Percentiles rank a stretch among this genome's conserved stretches.
Evolutionary conservation across 352 stramenopile species (phyloP).

Genomic region (Blastocystis sp.): DNA sequence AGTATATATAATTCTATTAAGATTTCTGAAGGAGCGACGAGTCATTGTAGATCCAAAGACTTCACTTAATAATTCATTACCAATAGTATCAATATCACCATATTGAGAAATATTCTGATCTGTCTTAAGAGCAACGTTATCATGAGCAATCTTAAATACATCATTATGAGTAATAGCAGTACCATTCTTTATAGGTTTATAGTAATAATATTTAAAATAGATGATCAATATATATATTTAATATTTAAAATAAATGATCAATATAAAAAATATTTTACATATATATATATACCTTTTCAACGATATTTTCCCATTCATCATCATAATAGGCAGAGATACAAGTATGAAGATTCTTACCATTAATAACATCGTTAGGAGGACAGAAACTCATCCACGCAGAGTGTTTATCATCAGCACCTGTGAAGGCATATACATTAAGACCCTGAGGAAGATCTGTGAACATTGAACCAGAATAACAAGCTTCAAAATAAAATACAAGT

Average conservation of each 20-base stretch:
- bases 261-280: too few relatives aligned
- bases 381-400: conserved; percentile 37
- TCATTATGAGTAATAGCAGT: conserved; percentile 11
- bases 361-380: conserved; percentile 30
- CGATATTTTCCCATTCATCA: conserved; percentile 34
- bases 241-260: too few relatives aligned
- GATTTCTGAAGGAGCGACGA: too few relatives aligned
- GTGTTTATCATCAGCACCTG: conserved; percentile 34
- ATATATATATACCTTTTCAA: too few relatives aligned
- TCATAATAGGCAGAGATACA: conserved; percentile 33
- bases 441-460: conserved; percentile 22
- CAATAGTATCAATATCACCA: conserved; percentile 34
- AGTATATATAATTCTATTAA: too few relatives aligned
- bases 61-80: conserved; percentile 3
- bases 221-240: too few relatives aligned
- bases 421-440: conserved; percentile 37
- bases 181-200: conserved; percentile 36
- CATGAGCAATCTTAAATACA: conserved; percentile 32
- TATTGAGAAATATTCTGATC: conserved; percentile 38
- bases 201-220: too few relatives aligned
- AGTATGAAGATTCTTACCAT: conserved; percentile 32
- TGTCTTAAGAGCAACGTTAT: conserved; percentile 19
- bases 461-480: conserved; percentile 38
- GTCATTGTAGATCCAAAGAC: too few relatives aligned
- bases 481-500: conserved; percentile 37